Evolutionary conservation across 768 basidiomycete species (phyloP).

Genomic region (Termitomyces sp.): DNA sequence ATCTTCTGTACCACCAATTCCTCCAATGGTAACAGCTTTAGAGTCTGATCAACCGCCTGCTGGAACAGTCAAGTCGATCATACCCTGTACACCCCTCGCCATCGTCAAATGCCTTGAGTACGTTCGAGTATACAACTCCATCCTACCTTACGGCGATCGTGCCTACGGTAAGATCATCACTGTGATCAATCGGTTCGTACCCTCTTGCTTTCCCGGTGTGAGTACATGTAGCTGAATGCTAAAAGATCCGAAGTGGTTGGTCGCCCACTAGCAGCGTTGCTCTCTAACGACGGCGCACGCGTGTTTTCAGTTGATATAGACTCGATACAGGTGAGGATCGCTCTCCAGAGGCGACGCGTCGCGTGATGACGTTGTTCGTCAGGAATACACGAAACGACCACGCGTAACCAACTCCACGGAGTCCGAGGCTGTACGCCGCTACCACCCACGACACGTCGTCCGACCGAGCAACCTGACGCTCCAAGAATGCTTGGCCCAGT

Average conservation of each 20-base stretch:
- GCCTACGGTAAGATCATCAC: conserved; percentile 91
- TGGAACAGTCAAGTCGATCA: conserved; percentile 91
- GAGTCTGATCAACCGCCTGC: conserved; percentile 63
- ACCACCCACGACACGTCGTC: conserved; percentile 81
- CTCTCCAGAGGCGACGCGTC: background rate
- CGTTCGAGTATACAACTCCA: conserved; percentile 86
- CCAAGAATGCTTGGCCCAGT: conserved; percentile 73
- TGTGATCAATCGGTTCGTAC: conserved; percentile 82
- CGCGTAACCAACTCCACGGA: conserved; percentile 29
- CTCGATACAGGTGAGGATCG: conserved; percentile 66
- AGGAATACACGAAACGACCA: conserved; percentile 94
- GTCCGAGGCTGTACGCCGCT: conserved; percentile 41
- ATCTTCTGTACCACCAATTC: conserved; percentile 36
- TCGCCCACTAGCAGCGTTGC: conserved; percentile 88
- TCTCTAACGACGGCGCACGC: conserved; percentile 94
- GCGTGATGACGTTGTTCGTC: background rate
- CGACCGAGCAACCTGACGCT: conserved; percentile 64
- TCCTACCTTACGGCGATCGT: conserved; percentile 90
- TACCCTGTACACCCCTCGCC: conserved; percentile 95
- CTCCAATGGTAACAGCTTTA: conserved; percentile 22
- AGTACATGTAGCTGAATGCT: conserved; percentile 6
- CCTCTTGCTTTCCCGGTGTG: background rate
- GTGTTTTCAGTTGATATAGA: conserved; percentile 96
- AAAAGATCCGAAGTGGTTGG: conserved; percentile 93
- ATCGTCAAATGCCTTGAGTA: conserved; percentile 94